Percentiles rank a stretch among this genome's conserved stretches.
These are phyloP conservation scores for Galium porrigens DNA, from an alignment of 305 asterid genomes.

Conservation along the genomic window DNA sequence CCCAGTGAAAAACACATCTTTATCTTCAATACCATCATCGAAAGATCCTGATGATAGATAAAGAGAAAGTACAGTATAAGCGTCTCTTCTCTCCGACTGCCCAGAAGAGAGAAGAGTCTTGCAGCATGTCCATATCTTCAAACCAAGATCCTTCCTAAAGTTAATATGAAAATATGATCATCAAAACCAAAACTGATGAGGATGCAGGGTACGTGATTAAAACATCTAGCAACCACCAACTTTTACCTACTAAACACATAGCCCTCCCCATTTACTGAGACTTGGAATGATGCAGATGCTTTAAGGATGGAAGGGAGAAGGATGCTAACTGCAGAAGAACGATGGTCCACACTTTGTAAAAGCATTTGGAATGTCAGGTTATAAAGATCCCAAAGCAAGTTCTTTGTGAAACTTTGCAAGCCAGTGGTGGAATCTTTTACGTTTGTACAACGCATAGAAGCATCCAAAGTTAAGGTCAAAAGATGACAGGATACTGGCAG, in stretches of 20 bases:
- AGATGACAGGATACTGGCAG: slow-evolving; percentile 50
- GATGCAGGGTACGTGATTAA: not conserved
- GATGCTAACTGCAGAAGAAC: slow-evolving; percentile 55
- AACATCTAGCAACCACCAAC: slow-evolving; percentile 11
- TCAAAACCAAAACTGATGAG: not conserved
- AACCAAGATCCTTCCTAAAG: slow-evolving; percentile 41
- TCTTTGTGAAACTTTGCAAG: slow-evolving; percentile 37
- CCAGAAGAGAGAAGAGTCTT: slow-evolving; percentile 55
- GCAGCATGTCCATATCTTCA: slow-evolving; percentile 58
- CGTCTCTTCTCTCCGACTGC: slow-evolving; percentile 72
- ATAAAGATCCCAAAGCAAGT: slow-evolving; percentile 72
- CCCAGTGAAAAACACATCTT: slow-evolving; percentile 24
- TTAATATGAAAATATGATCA: slow-evolving; percentile 15
- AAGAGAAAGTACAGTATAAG: slow-evolving; percentile 68
- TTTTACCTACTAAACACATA: slow-evolving; percentile 49
- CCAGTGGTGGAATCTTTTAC: slow-evolving; percentile 21
- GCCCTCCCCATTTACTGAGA: slow-evolving; percentile 36
- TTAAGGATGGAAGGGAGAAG: slow-evolving; percentile 64
- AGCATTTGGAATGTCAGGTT: slow-evolving; percentile 52
- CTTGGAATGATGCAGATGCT: slow-evolving; percentile 39
- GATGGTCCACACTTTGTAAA: slow-evolving; percentile 52
- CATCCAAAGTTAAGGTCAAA: slow-evolving; percentile 43
- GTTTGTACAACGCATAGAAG: slow-evolving; percentile 33
- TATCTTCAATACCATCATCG: slow-evolving; percentile 32
- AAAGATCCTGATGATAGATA: slow-evolving; percentile 43